phyloP scores from a whole-genome alignment of 768 basidiomycete species.

The Naganishia antarctica region DNA sequence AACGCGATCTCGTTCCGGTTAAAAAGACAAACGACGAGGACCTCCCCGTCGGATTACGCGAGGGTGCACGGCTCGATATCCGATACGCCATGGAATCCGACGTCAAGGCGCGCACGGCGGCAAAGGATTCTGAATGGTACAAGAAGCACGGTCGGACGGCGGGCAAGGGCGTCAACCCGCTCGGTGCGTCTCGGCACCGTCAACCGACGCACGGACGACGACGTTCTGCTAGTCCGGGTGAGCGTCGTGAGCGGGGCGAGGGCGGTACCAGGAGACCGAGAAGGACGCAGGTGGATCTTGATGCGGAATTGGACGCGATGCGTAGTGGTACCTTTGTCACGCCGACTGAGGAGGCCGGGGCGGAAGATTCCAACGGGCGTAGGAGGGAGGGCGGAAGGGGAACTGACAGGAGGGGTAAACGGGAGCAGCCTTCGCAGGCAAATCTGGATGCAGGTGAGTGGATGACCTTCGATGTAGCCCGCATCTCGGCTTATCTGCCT shows the following conservation, averaged over 20 bases:
- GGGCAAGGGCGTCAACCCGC: constrained; percentile 37
- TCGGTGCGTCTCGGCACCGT: constrained; percentile 20
- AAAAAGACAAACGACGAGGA: constrained; percentile 25
- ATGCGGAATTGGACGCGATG: constrained; percentile 67
- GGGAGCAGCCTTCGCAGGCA: constrained; percentile 8
- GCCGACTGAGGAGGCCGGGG: not conserved
- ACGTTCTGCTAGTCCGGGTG: constrained; percentile 24
- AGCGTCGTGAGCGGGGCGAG: constrained; percentile 33
- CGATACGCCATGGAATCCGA: constrained; percentile 42
- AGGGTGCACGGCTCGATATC: constrained; percentile 39
- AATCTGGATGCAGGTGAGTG: constrained; percentile 26
- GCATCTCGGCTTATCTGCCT: not conserved
- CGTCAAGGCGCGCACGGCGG: constrained; percentile 33
- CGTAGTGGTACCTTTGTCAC: constrained; percentile 3
- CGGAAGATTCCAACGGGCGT: not conserved
- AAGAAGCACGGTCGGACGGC: constrained; percentile 39
- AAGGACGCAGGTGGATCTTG: constrained; percentile 80
- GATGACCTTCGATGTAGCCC: not conserved
- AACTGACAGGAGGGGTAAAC: not conserved
- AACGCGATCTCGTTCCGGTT: constrained; percentile 9
- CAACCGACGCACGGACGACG: constrained; percentile 12
- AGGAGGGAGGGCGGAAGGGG: not conserved
- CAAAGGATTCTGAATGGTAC: constrained; percentile 43
- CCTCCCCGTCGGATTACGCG: constrained; percentile 38
- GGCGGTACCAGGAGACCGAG: constrained; percentile 84